Evolutionary conservation across 148 eudicot species (phyloP).

Genomic region (Rhododendron simsii): DNA sequence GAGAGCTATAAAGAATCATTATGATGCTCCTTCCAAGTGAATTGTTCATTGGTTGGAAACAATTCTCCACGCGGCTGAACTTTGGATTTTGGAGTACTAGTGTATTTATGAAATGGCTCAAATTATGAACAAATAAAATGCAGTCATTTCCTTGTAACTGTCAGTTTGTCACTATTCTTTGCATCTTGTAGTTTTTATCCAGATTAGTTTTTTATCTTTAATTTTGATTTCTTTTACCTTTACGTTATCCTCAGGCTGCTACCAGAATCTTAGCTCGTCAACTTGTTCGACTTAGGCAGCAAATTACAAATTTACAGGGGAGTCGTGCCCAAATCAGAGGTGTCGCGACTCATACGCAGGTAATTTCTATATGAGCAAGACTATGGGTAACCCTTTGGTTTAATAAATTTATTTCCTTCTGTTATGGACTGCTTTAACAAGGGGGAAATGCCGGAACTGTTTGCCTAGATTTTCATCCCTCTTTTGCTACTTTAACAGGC

Average conservation of each 20-base stretch:
- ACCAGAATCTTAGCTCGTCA: constrained; percentile 71
- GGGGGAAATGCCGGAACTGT: not conserved
- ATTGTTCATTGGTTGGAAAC: not conserved
- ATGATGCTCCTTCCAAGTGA: not conserved
- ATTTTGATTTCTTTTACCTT: not conserved
- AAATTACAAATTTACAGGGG: constrained; percentile 67
- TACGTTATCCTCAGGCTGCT: constrained; percentile 41
- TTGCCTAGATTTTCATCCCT: not conserved
- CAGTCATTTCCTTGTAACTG: not conserved
- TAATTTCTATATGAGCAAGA: constrained; percentile 1
- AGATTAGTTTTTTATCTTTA: not conserved
- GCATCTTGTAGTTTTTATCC: not conserved
- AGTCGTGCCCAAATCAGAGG: constrained; percentile 80
- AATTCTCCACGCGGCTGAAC: not conserved
- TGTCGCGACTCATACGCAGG: constrained; percentile 77
- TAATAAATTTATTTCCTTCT: not conserved
- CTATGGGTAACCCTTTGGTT: not conserved
- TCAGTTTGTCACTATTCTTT: not conserved
- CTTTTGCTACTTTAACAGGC: constrained; percentile 35
- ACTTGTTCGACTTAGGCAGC: constrained; percentile 64
- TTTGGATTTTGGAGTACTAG: not conserved
- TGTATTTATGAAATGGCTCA: not conserved
- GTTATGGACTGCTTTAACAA: not conserved
- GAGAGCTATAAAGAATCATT: not conserved
- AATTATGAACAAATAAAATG: not conserved